phyloP scores from a whole-genome alignment of 148 eudicot genomes.

The Salicornia ramosissima region DNA sequence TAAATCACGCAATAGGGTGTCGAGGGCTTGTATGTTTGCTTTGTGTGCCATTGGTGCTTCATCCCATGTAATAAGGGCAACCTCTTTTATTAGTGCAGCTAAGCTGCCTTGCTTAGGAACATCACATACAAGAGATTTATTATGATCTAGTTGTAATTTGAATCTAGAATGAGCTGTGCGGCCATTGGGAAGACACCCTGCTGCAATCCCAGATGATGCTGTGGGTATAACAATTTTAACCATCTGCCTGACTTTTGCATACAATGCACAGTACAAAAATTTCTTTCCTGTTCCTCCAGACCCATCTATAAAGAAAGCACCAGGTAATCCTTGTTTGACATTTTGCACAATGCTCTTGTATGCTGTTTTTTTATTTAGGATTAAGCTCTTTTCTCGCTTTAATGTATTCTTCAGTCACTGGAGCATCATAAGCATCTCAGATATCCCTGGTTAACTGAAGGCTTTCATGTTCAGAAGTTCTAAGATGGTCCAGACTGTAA shows the following conservation, averaged over 20 bases:
- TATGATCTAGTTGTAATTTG: neutral
- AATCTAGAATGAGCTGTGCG: neutral
- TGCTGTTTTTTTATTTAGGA: neutral
- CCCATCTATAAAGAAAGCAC: neutral
- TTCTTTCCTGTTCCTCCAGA: constrained; percentile 5
- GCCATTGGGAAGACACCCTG: neutral
- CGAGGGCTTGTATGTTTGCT: neutral
- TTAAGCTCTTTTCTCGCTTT: neutral
- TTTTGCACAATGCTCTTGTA: neutral
- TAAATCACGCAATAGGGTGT: neutral
- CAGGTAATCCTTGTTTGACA: neutral
- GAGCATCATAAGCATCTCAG: neutral
- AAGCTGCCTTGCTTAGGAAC: neutral
- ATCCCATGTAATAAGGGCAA: neutral
- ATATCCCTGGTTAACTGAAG: neutral
- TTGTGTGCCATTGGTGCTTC: neutral
- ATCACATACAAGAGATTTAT: neutral
- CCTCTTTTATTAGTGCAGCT: neutral
- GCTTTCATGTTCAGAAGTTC: no score
- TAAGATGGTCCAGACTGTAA: neutral
- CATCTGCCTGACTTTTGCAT: neutral
- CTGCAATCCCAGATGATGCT: constrained; percentile 1
- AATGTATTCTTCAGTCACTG: neutral
- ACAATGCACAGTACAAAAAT: neutral
- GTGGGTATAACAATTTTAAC: constrained; percentile 1